These are phyloP conservation scores for Turnera subulata DNA, from an alignment of 345 rosid genomes.

Conservation along the genomic window DNA sequence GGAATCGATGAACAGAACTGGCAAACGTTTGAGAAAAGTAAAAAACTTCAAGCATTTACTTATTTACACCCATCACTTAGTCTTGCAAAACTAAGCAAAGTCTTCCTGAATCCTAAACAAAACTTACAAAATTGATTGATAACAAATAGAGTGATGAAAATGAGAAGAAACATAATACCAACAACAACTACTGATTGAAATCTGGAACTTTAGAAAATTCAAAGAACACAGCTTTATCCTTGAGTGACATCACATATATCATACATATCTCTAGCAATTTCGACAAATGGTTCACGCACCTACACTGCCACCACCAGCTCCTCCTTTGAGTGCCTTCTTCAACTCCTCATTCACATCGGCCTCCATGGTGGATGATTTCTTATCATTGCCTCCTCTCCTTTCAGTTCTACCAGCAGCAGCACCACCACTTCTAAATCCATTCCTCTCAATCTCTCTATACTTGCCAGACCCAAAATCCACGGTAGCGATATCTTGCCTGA, in stretches of 20 bases:
- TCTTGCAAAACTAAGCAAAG: too few species aligned
- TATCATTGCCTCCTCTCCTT: constrained; percentile 45
- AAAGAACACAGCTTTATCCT: too few species aligned
- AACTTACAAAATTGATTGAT: constrained; percentile 1
- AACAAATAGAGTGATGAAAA: neutral
- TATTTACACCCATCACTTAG: too few species aligned
- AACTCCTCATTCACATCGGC: constrained; percentile 57
- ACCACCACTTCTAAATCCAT: too few species aligned
- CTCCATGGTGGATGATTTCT: constrained; percentile 42
- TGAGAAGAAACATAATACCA: neutral
- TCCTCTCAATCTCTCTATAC: constrained; percentile 33
- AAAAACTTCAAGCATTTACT: too few species aligned
- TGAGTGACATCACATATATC: neutral
- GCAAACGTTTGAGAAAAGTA: too few species aligned
- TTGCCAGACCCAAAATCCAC: constrained; percentile 42
- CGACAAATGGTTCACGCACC: constrained; percentile 31
- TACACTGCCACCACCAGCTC: constrained; percentile 10
- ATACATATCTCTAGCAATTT: neutral
- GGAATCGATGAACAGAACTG: too few species aligned
- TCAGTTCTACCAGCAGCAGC: constrained; percentile 24
- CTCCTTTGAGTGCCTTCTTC: constrained; percentile 63
- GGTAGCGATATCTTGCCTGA: constrained; percentile 43
- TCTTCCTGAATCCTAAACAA: neutral
- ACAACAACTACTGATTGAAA: too few species aligned
- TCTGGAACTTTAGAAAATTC: too few species aligned